Conservation (phyloP, 257 asterid genomes). For the Rubia yunnanensis region DNA sequence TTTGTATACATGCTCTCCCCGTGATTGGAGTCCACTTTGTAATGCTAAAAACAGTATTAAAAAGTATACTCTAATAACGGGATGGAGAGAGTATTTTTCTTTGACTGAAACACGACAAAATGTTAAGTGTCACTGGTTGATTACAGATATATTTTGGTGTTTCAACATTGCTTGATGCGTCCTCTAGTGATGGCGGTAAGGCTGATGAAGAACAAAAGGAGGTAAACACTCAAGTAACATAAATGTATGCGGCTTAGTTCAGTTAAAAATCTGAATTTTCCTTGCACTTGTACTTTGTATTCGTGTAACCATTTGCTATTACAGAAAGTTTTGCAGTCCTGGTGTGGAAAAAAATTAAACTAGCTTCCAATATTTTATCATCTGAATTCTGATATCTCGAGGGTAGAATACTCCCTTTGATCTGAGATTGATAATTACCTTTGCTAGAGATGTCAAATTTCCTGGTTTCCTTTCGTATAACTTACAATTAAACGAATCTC, state of each 20-base stretch:
- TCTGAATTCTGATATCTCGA: not conserved
- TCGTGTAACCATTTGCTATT: not conserved
- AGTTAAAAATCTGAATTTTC: not conserved
- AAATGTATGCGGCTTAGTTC: not conserved
- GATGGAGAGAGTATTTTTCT: not conserved
- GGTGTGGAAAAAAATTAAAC: not conserved
- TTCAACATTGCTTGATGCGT: slow-evolving; percentile 79
- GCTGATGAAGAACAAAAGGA: slow-evolving; percentile 93
- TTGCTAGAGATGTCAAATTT: not conserved
- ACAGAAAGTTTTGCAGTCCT: not conserved
- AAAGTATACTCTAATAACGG: not conserved
- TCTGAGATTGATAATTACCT: not conserved
- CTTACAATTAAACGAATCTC: not conserved
- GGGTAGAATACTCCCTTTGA: not conserved
- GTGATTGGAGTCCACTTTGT: not conserved
- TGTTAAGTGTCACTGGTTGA: slow-evolving; percentile 4
- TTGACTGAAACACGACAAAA: not conserved
- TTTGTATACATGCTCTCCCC: not conserved
- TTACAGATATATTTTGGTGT: slow-evolving; percentile 89
- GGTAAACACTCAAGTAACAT: slow-evolving; percentile 27
- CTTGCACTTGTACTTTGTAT: not conserved
- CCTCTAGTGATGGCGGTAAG: slow-evolving; percentile 66
- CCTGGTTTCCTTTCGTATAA: not conserved
- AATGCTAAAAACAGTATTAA: not conserved
- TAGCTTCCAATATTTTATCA: not conserved